Conservation (phyloP, 2,329 filamentous ascomycete species). For the Hypoxylon rubiginosum region DNA sequence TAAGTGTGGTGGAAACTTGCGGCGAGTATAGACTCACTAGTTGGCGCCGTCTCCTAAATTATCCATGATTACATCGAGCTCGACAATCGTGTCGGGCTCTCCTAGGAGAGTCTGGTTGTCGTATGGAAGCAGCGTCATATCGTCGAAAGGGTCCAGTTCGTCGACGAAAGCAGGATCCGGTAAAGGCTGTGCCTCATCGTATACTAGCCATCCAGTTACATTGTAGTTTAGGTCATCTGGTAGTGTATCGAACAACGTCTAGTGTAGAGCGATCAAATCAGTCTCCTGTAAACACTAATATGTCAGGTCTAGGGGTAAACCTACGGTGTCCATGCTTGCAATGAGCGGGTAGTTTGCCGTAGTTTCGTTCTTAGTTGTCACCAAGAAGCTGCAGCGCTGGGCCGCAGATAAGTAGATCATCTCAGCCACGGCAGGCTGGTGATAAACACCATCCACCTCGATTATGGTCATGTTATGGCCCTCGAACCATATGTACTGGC, state of each 20-base stretch:
- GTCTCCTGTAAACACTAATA: background rate
- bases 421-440: constrained; percentile 69
- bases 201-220: constrained; percentile 74
- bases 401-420: constrained; percentile 77
- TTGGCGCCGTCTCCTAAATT: constrained; percentile 76
- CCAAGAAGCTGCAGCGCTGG: constrained; percentile 73
- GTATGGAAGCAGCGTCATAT: constrained; percentile 76
- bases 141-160: constrained; percentile 78
- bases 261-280: constrained; percentile 42
- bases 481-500: constrained; percentile 76
- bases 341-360: constrained; percentile 76
- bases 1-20: constrained; percentile 59
- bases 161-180: constrained; percentile 68
- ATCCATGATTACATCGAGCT: constrained; percentile 75
- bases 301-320: constrained; percentile 41
- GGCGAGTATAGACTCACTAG: constrained; percentile 69
- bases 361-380: constrained; percentile 74
- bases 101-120: constrained; percentile 73
- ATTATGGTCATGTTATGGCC: constrained; percentile 77
- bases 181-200: constrained; percentile 62
- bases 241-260: constrained; percentile 76
- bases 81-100: constrained; percentile 73
- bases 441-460: constrained; percentile 80
- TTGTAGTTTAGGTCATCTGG: constrained; percentile 78
- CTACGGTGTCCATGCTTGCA: constrained; percentile 76